Percentiles rank a stretch among this genome's conserved stretches.
Conservation (phyloP, 805 yeast genomes). For the Hanseniaspora lachancei region DNA sequence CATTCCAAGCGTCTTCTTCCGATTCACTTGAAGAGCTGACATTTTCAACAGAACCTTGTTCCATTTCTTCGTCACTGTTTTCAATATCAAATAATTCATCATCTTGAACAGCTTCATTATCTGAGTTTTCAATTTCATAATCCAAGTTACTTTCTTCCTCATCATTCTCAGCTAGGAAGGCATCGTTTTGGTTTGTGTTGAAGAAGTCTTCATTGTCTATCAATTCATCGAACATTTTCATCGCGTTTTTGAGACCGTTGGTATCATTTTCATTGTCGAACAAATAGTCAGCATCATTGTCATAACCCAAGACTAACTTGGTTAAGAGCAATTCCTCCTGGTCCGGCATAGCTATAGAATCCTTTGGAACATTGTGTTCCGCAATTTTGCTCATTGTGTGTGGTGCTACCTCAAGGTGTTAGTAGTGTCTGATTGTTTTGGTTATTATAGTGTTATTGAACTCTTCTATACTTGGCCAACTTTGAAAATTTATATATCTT, state of each 20-base stretch:
- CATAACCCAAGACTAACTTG: slow-evolving; percentile 67
- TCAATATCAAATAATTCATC: slow-evolving; percentile 45
- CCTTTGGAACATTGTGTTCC: not conserved
- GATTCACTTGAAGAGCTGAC: not conserved
- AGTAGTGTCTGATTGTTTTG: not conserved
- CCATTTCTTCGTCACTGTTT: slow-evolving; percentile 26
- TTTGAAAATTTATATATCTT: no score
- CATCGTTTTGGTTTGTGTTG: slow-evolving; percentile 20
- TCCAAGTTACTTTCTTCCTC: slow-evolving; percentile 22
- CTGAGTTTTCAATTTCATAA: slow-evolving; percentile 19
- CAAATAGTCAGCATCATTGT: slow-evolving; percentile 32
- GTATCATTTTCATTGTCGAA: slow-evolving; percentile 31
- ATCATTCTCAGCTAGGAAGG: slow-evolving; percentile 24
- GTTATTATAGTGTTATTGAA: not conserved
- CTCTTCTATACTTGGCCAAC: not conserved
- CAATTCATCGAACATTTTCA: slow-evolving; percentile 19
- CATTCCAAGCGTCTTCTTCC: slow-evolving; percentile 54
- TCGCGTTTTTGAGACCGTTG: slow-evolving; percentile 21
- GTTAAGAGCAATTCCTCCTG: slow-evolving; percentile 72
- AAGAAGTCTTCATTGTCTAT: slow-evolving; percentile 21
- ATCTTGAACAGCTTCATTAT: slow-evolving; percentile 21
- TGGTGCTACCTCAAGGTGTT: not conserved
- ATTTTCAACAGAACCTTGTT: slow-evolving; percentile 23
- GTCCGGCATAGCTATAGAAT: slow-evolving; percentile 51
- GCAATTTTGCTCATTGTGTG: not conserved